Base-by-base conservation (phyloP, 1,139 yeast species). In the Meyerozyma guilliermondii region DNA sequence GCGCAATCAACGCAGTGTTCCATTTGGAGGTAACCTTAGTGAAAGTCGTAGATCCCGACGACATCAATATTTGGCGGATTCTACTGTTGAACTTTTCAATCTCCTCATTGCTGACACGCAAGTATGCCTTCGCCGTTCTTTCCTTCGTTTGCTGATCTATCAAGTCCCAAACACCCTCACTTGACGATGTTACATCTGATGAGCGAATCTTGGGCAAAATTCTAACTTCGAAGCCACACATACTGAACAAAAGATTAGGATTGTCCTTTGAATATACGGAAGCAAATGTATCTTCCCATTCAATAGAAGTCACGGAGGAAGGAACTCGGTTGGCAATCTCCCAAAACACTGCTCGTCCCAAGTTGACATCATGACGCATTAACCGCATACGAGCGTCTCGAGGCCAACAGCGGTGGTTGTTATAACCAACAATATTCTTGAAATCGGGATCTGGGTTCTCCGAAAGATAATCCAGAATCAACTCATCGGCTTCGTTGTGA, bases 161-260 rank as follows among this genome's bases (percentile, higher is more conserved):
- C 41, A 94, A 69, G 57, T 87, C 95, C 99, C 99, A 94, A 2
- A 85, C 89, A 40, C 97, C 94, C 63, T 91, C 98, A 41, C 73
- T 73, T 3, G 68, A 59, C 1, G 78, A 62, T 2, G 64, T 56
- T 30, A 71, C 78, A 20, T 74, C 81, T 17, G 56, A 56, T 44
- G 74, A 60, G 49, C 97, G 73, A 30, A 65, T 52, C 55, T 81
- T 87, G 2, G 99, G 98, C 39, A 88, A 60, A 27, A 94, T 83
- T 42, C 98, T 71, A 1, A 92, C 84, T 56, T 94, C 98, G 66
- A 94, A 94, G 0, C 98, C 98, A 62, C 94, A 84, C 94, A 94
- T 87, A 1, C 92, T 76, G 55, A 92, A 89, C 36, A 92, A 66
- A 46, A 92, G 59, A 51, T 92, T 94, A 10, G 97, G 91, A 56